Evolutionary conservation across 208 protist genomes (phyloP).

Genomic region (Naegleria gruberi): DNA sequence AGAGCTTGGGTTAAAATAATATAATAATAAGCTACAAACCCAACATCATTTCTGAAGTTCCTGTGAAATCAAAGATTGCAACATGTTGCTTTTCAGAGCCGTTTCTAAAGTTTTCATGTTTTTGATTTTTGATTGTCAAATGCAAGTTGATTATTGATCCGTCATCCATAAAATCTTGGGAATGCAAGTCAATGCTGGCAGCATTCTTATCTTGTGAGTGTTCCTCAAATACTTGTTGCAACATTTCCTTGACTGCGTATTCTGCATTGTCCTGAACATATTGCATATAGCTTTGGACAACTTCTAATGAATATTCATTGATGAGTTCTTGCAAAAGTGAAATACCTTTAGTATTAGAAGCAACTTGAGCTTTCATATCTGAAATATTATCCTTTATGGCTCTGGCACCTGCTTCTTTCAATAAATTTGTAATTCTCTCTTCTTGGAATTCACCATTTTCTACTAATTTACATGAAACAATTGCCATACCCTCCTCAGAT

Average conservation of each 20-base stretch:
- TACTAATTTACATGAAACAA: constrained; percentile 82
- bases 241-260: constrained; percentile 69
- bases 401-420: constrained; percentile 63
- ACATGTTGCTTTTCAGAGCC: background rate
- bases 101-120: background rate
- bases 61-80: constrained; percentile 82
- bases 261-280: constrained; percentile 81
- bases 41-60: constrained; percentile 66
- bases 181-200: constrained; percentile 39
- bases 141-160: constrained; percentile 69
- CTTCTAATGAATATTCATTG: constrained; percentile 57
- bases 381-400: constrained; percentile 78
- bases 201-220: background rate
- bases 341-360: constrained; percentile 82
- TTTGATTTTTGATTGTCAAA: constrained; percentile 60
- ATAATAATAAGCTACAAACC: no score
- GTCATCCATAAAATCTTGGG: constrained; percentile 87
- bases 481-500: constrained; percentile 76
- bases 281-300: constrained; percentile 87
- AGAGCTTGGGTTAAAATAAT: no score
- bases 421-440: constrained; percentile 61
- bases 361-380: constrained; percentile 81
- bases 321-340: constrained; percentile 72
- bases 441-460: constrained; percentile 69
- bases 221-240: constrained; percentile 49